Evolutionary conservation across 441 rosid genomes (phyloP).

Genomic region (Erysimum cheiri): DNA sequence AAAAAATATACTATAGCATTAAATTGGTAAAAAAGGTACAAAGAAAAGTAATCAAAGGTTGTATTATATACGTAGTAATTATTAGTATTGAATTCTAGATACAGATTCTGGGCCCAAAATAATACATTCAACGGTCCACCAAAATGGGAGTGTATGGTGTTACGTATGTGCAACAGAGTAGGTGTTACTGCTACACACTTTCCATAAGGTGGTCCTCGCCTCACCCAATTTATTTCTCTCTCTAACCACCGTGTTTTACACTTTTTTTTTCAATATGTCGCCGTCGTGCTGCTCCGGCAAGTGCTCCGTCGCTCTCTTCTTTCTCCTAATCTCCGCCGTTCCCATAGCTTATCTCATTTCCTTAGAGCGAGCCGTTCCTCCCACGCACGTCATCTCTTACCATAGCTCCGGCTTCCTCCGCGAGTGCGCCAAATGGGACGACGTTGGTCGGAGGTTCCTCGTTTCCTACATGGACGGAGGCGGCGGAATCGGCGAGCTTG

Average conservation of each 20-base stretch:
- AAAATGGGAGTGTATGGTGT: neutral
- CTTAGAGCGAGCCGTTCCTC: constrained; percentile 58
- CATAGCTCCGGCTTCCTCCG: constrained; percentile 74
- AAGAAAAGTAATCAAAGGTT: neutral
- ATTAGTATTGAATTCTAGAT: constrained; percentile 23
- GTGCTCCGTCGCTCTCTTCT: constrained; percentile 44
- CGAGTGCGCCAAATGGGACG: constrained; percentile 96
- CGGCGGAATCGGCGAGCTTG: constrained; percentile 58
- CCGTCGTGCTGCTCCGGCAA: constrained; percentile 35
- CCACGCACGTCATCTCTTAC: constrained; percentile 74
- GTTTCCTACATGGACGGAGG: constrained; percentile 84
- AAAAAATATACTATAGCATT: neutral
- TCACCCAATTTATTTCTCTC: constrained; percentile 20
- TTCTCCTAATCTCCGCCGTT: constrained; percentile 63
- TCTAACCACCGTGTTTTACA: neutral
- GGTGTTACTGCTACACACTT: neutral
- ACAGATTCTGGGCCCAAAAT: constrained; percentile 29
- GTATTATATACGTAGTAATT: neutral
- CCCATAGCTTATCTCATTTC: constrained; percentile 70
- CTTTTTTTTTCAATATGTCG: constrained; percentile 34
- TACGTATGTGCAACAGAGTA: neutral
- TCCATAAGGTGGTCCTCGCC: constrained; percentile 25
- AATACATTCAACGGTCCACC: constrained; percentile 31
- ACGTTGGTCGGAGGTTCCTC: constrained; percentile 65
- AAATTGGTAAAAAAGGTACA: constrained; percentile 11